Conservation (phyloP, 345 rosid genomes). For the Salix arbutifolia region DNA sequence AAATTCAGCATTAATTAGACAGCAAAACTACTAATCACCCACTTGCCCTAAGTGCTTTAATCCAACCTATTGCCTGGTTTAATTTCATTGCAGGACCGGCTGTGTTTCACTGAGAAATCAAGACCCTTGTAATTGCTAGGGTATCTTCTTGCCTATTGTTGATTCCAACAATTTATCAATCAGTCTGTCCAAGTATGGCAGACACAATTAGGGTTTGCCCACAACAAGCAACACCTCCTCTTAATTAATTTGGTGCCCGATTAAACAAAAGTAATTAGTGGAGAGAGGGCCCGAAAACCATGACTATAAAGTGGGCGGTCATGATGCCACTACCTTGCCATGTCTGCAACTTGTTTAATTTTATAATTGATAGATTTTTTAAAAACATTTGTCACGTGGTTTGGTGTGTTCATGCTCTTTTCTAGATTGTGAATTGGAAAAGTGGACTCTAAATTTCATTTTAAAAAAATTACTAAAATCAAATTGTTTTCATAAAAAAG, state of each 20-base stretch:
- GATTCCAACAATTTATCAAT: conserved; percentile 37
- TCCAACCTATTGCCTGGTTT: not conserved
- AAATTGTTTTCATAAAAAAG: fast-evolving
- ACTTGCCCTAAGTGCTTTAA: conserved; percentile 17
- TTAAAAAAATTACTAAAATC: no score
- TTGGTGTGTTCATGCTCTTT: not conserved
- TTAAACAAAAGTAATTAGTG: conserved; percentile 23
- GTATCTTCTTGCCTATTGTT: conserved; percentile 35
- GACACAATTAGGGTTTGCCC: conserved; percentile 56
- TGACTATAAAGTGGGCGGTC: conserved; percentile 11
- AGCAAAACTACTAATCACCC: conserved; percentile 1
- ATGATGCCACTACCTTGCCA: conserved; percentile 7
- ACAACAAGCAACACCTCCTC: conserved; percentile 7
- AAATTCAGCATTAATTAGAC: not conserved
- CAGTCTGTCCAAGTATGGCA: conserved; percentile 38
- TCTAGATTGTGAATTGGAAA: not conserved
- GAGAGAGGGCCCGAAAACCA: conserved; percentile 18
- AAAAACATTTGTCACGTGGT: not conserved
- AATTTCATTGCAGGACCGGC: not conserved
- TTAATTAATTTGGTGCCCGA: conserved; percentile 21
- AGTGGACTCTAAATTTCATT: no score
- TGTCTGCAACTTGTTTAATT: not conserved
- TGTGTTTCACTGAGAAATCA: not conserved
- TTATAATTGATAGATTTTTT: not conserved
- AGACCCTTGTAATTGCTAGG: conserved; percentile 26